Conservation (phyloP, 2,329 filamentous ascomycete species). For the Botrytis paeoniae region DNA sequence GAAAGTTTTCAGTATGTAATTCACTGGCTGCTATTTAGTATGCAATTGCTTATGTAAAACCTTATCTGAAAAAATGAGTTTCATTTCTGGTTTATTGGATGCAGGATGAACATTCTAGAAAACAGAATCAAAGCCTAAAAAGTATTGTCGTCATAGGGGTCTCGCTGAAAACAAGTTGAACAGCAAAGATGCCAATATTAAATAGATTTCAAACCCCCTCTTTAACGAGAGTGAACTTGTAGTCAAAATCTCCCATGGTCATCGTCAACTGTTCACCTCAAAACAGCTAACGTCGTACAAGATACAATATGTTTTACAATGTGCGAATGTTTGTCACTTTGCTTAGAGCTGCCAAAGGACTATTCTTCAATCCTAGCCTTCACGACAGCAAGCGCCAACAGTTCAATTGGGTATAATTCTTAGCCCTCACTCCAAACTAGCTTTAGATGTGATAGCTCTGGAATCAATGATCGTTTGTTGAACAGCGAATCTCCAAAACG, state of each 20-base stretch:
- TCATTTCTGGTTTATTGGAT: not conserved
- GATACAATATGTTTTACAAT: no score
- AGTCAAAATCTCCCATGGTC: not conserved
- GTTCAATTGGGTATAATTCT: not conserved
- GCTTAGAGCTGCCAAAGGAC: not conserved
- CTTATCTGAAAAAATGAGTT: not conserved
- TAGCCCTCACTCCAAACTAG: not conserved
- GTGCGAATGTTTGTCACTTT: not conserved
- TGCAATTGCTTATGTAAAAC: not conserved
- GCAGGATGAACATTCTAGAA: not conserved
- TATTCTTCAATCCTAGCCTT: not conserved
- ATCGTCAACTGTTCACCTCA: not conserved
- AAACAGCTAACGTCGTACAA: not conserved
- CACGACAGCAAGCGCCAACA: not conserved
- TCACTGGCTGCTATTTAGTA: not conserved
- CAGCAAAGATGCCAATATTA: not conserved
- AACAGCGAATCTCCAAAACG: not conserved
- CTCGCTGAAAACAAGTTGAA: no score
- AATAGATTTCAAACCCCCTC: not conserved
- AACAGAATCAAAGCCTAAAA: not conserved
- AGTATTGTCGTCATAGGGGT: not conserved
- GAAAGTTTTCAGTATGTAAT: not conserved
- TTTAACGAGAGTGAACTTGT: not conserved
- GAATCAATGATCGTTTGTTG: not conserved
- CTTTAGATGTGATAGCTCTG: not conserved